Evolutionary conservation across 2,329 filamentous ascomycete genomes (phyloP).

Genomic region (Podosphaera fusca): DNA sequence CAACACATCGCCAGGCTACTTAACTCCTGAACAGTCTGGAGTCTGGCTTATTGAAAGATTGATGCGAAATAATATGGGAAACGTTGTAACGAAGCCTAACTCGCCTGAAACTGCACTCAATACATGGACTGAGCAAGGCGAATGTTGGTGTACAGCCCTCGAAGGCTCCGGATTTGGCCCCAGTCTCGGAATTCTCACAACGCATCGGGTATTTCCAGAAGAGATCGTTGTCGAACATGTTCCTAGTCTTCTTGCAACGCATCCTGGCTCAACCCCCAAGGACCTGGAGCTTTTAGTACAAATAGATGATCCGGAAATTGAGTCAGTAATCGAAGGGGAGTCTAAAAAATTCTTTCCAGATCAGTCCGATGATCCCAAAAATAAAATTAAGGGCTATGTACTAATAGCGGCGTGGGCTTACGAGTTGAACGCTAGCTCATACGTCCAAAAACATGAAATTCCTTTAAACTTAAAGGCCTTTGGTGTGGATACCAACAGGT

Average conservation of each 20-base stretch:
- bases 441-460: conserved; percentile 29
- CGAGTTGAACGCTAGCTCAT: conserved; percentile 18
- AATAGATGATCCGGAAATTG: conserved; percentile 22
- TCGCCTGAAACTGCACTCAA: conserved; percentile 33
- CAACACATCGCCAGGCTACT: conserved; percentile 36
- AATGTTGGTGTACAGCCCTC: conserved; percentile 60
- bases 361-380: conserved; percentile 7
- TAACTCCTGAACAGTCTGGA: conserved; percentile 10
- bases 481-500: conserved; percentile 23
- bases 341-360: conserved; percentile 18
- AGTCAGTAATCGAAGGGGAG: conserved; percentile 17
- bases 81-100: conserved; percentile 10
- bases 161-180: conserved; percentile 26
- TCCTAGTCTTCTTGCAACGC: conserved; percentile 32
- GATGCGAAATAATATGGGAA: conserved; percentile 10
- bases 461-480: conserved; percentile 26
- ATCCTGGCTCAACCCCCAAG: conserved; percentile 37
- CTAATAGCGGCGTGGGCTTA: conserved; percentile 35
- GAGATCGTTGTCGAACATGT: conserved; percentile 55
- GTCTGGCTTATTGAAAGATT: conserved; percentile 10
- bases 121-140: conserved; percentile 54
- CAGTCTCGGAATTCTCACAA: conserved; percentile 39
- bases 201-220: conserved; percentile 36
- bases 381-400: conserved; percentile 22
- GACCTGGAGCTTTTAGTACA: conserved; percentile 48